A percentile compares a stretch with the other conserved stretches of the same genome.
phyloP scores from a whole-genome alignment of 2,329 filamentous ascomycete species.

The Penicillium sp. region DNA sequence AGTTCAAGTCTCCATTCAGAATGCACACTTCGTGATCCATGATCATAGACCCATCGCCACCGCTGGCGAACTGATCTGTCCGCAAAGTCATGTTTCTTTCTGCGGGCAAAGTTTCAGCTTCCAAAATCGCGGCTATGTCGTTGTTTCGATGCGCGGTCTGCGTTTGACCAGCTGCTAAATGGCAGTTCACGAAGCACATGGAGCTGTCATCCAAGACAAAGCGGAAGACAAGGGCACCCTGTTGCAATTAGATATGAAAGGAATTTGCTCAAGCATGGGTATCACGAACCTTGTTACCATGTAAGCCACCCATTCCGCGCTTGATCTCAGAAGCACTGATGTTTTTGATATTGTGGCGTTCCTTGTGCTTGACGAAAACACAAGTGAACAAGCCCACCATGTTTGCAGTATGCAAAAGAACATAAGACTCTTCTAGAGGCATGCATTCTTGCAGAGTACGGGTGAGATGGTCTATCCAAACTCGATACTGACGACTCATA shows the following conservation, averaged over 20 bases:
- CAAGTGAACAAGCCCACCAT: constrained; percentile 95
- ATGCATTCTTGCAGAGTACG: constrained; percentile 81
- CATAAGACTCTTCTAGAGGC: constrained; percentile 74
- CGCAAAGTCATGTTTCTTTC: constrained; percentile 68
- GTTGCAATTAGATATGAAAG: constrained; percentile 12
- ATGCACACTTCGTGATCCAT: constrained; percentile 98
- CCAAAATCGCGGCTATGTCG: constrained; percentile 86
- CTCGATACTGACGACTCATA: constrained; percentile 96
- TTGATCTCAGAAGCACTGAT: constrained; percentile 84
- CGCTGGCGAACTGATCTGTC: constrained; percentile 79
- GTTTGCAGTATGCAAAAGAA: constrained; percentile 82
- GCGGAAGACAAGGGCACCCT: constrained; percentile 84
- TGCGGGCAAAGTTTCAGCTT: constrained; percentile 70
- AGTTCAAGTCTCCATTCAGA: constrained; percentile 94
- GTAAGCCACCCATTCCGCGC: constrained; percentile 89
- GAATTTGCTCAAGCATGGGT: neutral
- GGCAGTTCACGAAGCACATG: constrained; percentile 94
- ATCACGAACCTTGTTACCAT: constrained; percentile 77
- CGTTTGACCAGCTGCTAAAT: constrained; percentile 89
- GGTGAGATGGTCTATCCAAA: constrained; percentile 89
- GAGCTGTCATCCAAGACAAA: constrained; percentile 93
- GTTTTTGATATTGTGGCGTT: constrained; percentile 74
- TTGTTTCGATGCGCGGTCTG: constrained; percentile 90
- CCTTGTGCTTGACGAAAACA: constrained; percentile 82
- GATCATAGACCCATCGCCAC: constrained; percentile 94